Base-by-base conservation (phyloP, 192 early-diverging fungal genomes). In the Backusella parvicylindrica region DNA sequence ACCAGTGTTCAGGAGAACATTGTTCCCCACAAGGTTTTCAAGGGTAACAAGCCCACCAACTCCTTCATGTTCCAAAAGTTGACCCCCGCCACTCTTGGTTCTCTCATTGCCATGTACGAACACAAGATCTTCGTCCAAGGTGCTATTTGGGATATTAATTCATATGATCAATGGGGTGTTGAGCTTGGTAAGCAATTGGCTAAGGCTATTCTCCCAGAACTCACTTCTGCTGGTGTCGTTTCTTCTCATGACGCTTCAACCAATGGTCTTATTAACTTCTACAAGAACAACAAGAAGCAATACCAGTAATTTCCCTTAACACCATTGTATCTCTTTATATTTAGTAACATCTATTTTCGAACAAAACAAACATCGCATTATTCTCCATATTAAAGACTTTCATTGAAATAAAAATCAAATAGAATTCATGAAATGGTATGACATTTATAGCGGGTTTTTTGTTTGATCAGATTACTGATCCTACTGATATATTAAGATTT, bases 61-160 rank as follows among this genome's bases (percentile, higher is more conserved):
- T 95, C 93, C 72, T 92, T 99, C 80, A 77, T 99, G 75, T 93
- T 98, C 89, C 91, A 97, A 77, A 92, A 94, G 80, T 84, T 99
- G 63, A 95, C 92, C 23, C 97, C 98, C 11, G 89, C 88, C 40
- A 95, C 94, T 4, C 86, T 99, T 3, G 98, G 98, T 23, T 84
- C 89, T n/a, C 80, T 99, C 76, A 93, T 99, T 84, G 95, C 97
- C 26, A 79, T 99, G 83, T 99, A 99, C 79, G 98, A 99, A 86
- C 98, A 99, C 92, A 99, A 99, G 91, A 99, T 99, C 80, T 99
- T 99, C 81, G 94, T 94, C 16, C 98, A 99, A 85, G 97, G 98
- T 66, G 92, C 95, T 35, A 91, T 99, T 76, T 99, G 97, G 97
- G 88, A 94, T 81, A 94, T 99, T 83, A 99, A 99, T 89, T 95